A percentile compares a stretch with the other conserved stretches of the same genome.
phyloP scores from a whole-genome alignment of 805 yeast species.

The Cyberlindnera misumaiensis region DNA sequence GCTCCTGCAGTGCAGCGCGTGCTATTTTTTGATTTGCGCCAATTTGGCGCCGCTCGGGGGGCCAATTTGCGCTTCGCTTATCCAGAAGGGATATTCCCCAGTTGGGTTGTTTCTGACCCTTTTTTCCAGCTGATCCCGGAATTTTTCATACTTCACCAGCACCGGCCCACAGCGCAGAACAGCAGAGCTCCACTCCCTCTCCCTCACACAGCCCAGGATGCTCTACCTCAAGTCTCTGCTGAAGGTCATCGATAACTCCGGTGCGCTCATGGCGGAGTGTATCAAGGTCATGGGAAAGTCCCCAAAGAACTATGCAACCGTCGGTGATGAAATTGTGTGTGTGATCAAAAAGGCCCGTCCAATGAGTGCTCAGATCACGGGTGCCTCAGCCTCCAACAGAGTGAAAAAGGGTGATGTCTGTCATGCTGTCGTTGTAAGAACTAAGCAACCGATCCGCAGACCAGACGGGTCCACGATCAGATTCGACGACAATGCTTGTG shows the following conservation, averaged over 20 bases:
- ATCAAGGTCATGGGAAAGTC: constrained; percentile 89
- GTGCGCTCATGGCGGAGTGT: constrained; percentile 92
- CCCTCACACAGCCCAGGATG: too few species aligned
- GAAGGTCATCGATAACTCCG: constrained; percentile 91
- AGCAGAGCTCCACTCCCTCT: too few species aligned
- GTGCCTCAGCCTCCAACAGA: constrained; percentile 66
- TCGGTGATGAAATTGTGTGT: constrained; percentile 90
- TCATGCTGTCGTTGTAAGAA: constrained; percentile 92
- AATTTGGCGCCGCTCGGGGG: neutral
- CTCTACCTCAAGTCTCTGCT: constrained; percentile 81
- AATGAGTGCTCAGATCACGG: constrained; percentile 59
- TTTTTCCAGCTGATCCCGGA: neutral
- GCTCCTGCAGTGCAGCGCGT: too few species aligned
- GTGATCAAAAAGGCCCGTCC: constrained; percentile 92
- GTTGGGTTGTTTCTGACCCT: neutral
- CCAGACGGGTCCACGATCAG: constrained; percentile 81
- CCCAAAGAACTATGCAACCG: constrained; percentile 73
- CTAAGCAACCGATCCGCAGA: constrained; percentile 69
- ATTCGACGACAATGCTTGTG: constrained; percentile 97
- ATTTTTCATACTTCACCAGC: neutral
- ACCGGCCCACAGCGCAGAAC: neutral
- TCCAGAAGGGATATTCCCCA: neutral
- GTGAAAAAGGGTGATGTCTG: constrained; percentile 94
- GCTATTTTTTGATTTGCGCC: neutral
- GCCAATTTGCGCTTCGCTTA: neutral